phyloP scores from a whole-genome alignment of 176 grass and related monocot genomes.

The Carex cristatella region DNA sequence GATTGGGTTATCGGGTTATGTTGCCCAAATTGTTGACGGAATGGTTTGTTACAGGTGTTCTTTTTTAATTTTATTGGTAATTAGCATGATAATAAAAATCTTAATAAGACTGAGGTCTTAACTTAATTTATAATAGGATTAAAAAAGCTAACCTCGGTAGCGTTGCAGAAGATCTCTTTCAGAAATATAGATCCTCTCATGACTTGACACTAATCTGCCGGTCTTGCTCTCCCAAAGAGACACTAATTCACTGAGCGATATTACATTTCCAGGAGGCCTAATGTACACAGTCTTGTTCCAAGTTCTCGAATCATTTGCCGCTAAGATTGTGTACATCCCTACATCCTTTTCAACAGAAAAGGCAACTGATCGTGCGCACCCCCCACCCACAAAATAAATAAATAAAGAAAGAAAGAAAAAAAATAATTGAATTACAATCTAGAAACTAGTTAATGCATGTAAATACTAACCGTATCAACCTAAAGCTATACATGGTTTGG shows the following conservation, averaged over 20 bases:
- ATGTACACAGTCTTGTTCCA: conserved; percentile 27
- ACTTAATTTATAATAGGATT: neutral
- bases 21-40: neutral
- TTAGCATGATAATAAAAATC: neutral
- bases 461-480: no score
- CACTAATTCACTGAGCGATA: conserved; percentile 14
- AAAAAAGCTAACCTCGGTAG: neutral
- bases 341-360: conserved; percentile 21
- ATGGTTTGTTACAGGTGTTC: neutral
- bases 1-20: neutral
- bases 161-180: neutral
- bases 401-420: no score
- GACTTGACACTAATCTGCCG: neutral
- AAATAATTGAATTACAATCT: no score
- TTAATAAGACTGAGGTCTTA: neutral
- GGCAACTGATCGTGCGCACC: neutral
- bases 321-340: conserved; percentile 13
- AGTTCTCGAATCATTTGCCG: conserved; percentile 21
- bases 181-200: neutral
- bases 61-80: neutral
- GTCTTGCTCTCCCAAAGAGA: conserved; percentile 26
- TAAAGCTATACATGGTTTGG: neutral
- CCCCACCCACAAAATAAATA: no score
- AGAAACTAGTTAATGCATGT: no score
- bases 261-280: conserved; percentile 10